Conservation (phyloP, 768 basidiomycete species). For the Agaricus sinodeliciosus region DNA sequence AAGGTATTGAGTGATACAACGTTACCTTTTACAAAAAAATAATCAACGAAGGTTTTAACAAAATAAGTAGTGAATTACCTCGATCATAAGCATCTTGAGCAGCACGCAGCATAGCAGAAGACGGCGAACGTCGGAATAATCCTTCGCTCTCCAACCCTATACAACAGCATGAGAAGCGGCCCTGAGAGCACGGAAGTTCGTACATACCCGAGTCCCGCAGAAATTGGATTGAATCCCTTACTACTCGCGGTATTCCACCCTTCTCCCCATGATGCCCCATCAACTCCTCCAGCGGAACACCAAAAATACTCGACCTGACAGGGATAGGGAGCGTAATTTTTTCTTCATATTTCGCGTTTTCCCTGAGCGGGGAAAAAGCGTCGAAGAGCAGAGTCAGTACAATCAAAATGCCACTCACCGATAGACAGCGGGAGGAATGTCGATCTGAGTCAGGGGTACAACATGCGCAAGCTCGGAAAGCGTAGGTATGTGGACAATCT, state of each 20-base stretch:
- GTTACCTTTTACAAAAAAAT: slow-evolving; percentile 41
- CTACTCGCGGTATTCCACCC: slow-evolving; percentile 73
- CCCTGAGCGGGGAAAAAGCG: slow-evolving; percentile 34
- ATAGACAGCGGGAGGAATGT: slow-evolving; percentile 78
- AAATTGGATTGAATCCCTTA: slow-evolving; percentile 70
- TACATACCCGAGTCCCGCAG: slow-evolving; percentile 50
- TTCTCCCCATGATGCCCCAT: slow-evolving; percentile 85
- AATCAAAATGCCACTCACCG: slow-evolving; percentile 41
- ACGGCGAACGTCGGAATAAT: slow-evolving; percentile 78
- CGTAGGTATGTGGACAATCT: slow-evolving; percentile 70
- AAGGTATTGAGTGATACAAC: slow-evolving; percentile 75
- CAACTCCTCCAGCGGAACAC: slow-evolving; percentile 72
- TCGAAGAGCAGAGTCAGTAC: neutral
- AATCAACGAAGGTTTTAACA: neutral
- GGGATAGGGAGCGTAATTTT: slow-evolving; percentile 62
- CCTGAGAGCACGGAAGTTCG: neutral
- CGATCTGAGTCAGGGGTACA: slow-evolving; percentile 83
- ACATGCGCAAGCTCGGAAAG: slow-evolving; percentile 71
- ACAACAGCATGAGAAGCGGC: slow-evolving; percentile 10
- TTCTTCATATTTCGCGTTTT: slow-evolving; percentile 70
- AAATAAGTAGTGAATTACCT: too few species aligned
- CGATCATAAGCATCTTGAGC: slow-evolving; percentile 83
- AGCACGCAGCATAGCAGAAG: slow-evolving; percentile 59
- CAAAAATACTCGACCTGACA: slow-evolving; percentile 61
- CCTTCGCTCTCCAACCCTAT: slow-evolving; percentile 67